These are phyloP conservation scores for Trametes gibbosa DNA, from an alignment of 768 basidiomycete species.

Conservation along the genomic window DNA sequence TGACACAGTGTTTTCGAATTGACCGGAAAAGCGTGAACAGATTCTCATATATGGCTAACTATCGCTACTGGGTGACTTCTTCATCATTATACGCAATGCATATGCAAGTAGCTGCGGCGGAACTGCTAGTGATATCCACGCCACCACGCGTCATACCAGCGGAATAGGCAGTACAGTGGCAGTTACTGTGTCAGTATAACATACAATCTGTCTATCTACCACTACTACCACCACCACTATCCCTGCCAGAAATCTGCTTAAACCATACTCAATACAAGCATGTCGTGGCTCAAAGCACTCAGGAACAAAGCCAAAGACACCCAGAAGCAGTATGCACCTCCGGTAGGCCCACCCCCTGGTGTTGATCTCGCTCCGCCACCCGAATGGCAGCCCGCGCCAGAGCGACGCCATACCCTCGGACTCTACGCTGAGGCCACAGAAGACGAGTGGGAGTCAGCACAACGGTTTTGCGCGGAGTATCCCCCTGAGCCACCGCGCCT, in stretches of 20 bases:
- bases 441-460: constrained; percentile 51
- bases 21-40: no score
- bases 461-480: constrained; percentile 45
- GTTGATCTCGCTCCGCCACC: constrained; percentile 37
- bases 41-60: no score
- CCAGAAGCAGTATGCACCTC: constrained; percentile 1
- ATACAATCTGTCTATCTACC: not conserved
- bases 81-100: no score
- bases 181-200: no score
- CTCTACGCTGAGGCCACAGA: constrained; percentile 54
- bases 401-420: constrained; percentile 46
- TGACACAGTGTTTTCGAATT: no score
- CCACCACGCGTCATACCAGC: no score
- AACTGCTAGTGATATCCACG: no score
- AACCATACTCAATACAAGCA: not conserved
- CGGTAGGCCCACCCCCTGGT: not conserved
- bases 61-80: no score
- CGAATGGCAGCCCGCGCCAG: constrained; percentile 59
- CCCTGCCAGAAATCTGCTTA: not conserved
- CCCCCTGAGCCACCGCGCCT: constrained; percentile 43
- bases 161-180: no score
- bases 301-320: constrained; percentile 1
- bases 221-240: not conserved
- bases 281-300: constrained; percentile 12
- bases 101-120: not conserved